Conservation (phyloP, 805 yeast genomes). For the Sungouiella blattae region DNA sequence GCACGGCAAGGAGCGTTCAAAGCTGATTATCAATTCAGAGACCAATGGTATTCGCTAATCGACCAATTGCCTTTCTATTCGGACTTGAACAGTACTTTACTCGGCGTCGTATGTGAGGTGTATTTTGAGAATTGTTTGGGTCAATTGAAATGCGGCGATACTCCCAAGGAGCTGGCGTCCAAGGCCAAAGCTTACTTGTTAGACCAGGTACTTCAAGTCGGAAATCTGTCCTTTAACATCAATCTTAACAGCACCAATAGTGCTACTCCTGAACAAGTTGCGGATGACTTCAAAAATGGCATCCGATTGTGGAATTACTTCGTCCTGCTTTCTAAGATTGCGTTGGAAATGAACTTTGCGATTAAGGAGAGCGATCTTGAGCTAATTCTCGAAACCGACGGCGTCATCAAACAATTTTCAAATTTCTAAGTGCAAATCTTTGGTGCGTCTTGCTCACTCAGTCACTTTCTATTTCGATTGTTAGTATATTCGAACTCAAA, state of each 20-base stretch:
- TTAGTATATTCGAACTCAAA: too few species aligned
- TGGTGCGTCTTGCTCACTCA: too few species aligned
- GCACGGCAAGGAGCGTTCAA: conserved; percentile 48
- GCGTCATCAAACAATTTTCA: conserved; percentile 1
- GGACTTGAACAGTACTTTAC: conserved; percentile 55
- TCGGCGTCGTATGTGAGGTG: conserved; percentile 58
- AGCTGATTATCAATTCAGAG: conserved; percentile 33
- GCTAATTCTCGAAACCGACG: conserved; percentile 26
- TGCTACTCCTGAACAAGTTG: conserved; percentile 29
- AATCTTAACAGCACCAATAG: conserved; percentile 41
- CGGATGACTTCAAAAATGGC: conserved; percentile 30
- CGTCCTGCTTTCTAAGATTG: conserved; percentile 22
- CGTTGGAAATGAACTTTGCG: conserved; percentile 23
- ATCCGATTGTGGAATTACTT: conserved; percentile 35
- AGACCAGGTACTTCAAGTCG: conserved; percentile 35
- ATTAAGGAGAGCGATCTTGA: conserved; percentile 21
- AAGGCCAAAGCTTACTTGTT: conserved; percentile 30
- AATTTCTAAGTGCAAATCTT: background rate
- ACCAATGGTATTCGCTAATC: conserved; percentile 59
- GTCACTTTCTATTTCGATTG: too few species aligned
- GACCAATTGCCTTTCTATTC: conserved; percentile 58
- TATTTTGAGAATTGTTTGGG: conserved; percentile 44
- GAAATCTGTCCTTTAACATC: conserved; percentile 36
- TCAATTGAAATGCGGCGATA: conserved; percentile 20
- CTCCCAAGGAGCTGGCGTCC: conserved; percentile 24